These are phyloP conservation scores for Wickerhamiella musiphila DNA, from an alignment of 805 yeast genomes.

Conservation along the genomic window DNA sequence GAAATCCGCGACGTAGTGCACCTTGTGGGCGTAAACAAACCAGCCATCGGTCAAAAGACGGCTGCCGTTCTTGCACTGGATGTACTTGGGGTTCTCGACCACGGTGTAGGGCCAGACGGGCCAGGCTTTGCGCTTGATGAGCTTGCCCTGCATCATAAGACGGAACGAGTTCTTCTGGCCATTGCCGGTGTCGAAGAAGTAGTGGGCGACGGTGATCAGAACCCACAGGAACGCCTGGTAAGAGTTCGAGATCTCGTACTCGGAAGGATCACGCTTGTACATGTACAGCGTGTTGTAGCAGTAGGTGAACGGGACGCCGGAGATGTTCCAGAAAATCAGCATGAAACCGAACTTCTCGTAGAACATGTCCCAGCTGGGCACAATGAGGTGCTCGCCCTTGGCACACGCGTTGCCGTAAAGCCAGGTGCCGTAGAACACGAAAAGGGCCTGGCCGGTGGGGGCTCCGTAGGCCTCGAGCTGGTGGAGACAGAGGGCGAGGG, in stretches of 20 bases:
- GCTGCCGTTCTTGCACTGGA: slow-evolving; percentile 73
- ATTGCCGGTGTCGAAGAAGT: slow-evolving; percentile 86
- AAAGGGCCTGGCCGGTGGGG: slow-evolving; percentile 56
- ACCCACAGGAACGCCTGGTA: slow-evolving; percentile 43
- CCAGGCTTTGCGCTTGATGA: slow-evolving; percentile 63
- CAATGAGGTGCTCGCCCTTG: slow-evolving; percentile 93
- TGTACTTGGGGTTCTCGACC: slow-evolving; percentile 67
- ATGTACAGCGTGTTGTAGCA: slow-evolving; percentile 82
- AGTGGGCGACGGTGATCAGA: slow-evolving; percentile 53
- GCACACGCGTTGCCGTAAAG: slow-evolving; percentile 92
- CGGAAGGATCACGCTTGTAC: slow-evolving; percentile 66
- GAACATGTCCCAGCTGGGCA: slow-evolving; percentile 99
- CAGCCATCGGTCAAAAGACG: slow-evolving; percentile 82
- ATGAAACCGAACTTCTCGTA: slow-evolving; percentile 98
- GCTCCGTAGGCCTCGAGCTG: slow-evolving; percentile 73
- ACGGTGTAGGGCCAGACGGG: slow-evolving; percentile 82
- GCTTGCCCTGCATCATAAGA: slow-evolving; percentile 56
- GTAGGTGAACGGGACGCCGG: slow-evolving; percentile 97
- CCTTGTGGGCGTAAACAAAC: slow-evolving; percentile 84
- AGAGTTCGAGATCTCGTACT: slow-evolving; percentile 52
- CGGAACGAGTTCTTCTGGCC: slow-evolving; percentile 92
- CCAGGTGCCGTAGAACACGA: slow-evolving; percentile 74
- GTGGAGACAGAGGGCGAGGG: slow-evolving; percentile 54
- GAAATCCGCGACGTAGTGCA: slow-evolving; percentile 90
- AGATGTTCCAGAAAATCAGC: slow-evolving; percentile 97